Conservation (phyloP, 2,329 filamentous ascomycete genomes). For the Periconia sp. region DNA sequence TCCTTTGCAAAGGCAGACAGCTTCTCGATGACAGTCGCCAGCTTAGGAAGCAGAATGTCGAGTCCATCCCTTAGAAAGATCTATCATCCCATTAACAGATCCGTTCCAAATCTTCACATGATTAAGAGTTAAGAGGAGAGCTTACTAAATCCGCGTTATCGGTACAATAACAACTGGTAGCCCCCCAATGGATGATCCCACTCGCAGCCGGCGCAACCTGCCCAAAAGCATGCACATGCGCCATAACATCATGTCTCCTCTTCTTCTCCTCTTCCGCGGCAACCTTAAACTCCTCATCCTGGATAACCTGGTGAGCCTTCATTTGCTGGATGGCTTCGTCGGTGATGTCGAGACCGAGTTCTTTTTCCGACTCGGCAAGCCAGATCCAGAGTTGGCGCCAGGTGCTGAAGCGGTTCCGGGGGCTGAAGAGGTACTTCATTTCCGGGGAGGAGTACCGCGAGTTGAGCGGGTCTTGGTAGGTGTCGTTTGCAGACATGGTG, state of each 20-base stretch:
- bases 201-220: conserved; percentile 75
- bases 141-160: conserved; percentile 72
- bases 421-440: conserved; percentile 74
- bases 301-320: conserved; percentile 51
- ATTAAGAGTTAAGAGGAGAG: too few species aligned
- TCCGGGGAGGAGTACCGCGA: conserved; percentile 68
- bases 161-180: conserved; percentile 69
- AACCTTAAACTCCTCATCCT: conserved; percentile 55
- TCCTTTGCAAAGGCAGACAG: conserved; percentile 74
- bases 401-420: conserved; percentile 73
- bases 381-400: conserved; percentile 88
- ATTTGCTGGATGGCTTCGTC: conserved; percentile 63
- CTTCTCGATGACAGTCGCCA: conserved; percentile 80
- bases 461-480: conserved; percentile 29
- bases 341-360: conserved; percentile 78
- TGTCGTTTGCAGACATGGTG: conserved; percentile 26
- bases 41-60: conserved; percentile 76
- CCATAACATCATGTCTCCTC: conserved; percentile 72
- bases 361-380: conserved; percentile 81
- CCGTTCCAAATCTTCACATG: background rate
- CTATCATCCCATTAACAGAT: conserved; percentile 6
- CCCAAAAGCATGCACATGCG: conserved; percentile 75
- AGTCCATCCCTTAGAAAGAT: conserved; percentile 78
- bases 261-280: conserved; percentile 58
- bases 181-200: conserved; percentile 78